A percentile compares a stretch with the other conserved stretches of the same genome.
Evolutionary conservation across 768 basidiomycete species (phyloP).

Genomic region (Podaxis mareebaensis): DNA sequence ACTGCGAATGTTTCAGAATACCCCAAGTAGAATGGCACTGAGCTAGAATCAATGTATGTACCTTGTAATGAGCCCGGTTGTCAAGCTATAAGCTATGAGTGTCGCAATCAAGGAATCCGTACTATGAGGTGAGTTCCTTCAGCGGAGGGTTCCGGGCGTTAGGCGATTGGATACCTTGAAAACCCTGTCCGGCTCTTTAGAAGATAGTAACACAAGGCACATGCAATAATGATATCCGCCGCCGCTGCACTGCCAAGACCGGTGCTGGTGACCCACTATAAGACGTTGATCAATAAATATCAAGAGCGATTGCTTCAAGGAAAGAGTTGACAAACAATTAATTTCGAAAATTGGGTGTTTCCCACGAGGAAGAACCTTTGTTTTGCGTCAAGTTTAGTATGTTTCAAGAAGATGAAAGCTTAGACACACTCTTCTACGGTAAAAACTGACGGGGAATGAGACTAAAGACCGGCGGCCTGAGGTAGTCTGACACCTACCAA

Average conservation of each 20-base stretch:
- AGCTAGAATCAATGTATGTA: slow-evolving; percentile 15
- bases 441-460: slow-evolving; percentile 35
- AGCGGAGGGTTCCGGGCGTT: background rate
- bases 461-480: background rate
- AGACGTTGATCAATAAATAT: slow-evolving; percentile 43
- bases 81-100: slow-evolving; percentile 44
- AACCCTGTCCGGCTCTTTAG: slow-evolving; percentile 50
- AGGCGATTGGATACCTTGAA: slow-evolving; percentile 26
- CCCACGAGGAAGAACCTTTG: slow-evolving; percentile 35
- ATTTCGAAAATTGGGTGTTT: slow-evolving; percentile 32
- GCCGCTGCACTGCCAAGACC: slow-evolving; percentile 50
- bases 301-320: slow-evolving; percentile 3
- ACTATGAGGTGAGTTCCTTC: slow-evolving; percentile 23
- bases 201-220: slow-evolving; percentile 48
- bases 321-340: slow-evolving; percentile 31
- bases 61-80: slow-evolving; percentile 47
- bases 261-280: slow-evolving; percentile 48
- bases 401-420: background rate
- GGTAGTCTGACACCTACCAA: slow-evolving; percentile 31
- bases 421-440: slow-evolving; percentile 44
- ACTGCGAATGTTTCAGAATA: slow-evolving; percentile 23
- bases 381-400: slow-evolving; percentile 15
- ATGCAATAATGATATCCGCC: slow-evolving; percentile 50
- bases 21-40: background rate
- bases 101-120: slow-evolving; percentile 47